Percentiles rank a stretch among this genome's conserved stretches.
Conservation (phyloP, 169 alveolate genomes). For the Perkinsus chesapeaki region DNA sequence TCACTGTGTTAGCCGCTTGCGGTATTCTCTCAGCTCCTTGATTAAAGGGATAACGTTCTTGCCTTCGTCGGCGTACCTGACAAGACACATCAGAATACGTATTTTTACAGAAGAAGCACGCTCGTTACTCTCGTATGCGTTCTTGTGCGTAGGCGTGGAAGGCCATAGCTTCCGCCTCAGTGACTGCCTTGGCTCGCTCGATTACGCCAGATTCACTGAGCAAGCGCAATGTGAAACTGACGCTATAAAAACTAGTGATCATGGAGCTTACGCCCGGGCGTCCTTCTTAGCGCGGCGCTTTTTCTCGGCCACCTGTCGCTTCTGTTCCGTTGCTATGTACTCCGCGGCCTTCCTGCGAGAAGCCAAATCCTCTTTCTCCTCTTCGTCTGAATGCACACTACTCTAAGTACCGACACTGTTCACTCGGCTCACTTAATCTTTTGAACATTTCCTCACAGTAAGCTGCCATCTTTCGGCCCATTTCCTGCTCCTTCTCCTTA, state of each 20-base stretch:
- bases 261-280: background rate
- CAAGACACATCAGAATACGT: background rate
- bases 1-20: background rate
- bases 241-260: too few species aligned
- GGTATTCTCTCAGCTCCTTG: conserved; percentile 16
- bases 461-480: background rate
- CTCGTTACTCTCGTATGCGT: background rate
- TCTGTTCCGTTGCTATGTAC: background rate
- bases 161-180: background rate
- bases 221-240: background rate
- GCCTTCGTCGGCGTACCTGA: conserved; percentile 12
- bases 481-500: background rate
- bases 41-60: conserved; percentile 14
- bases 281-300: background rate
- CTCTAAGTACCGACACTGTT: background rate
- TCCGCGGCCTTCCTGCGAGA: background rate
- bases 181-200: background rate
- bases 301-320: background rate
- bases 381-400: background rate
- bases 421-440: background rate
- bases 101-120: background rate
- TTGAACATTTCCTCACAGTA: background rate
- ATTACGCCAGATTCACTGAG: background rate
- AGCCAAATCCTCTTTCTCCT: background rate
- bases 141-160: background rate